Percentiles rank a stretch among this genome's conserved stretches.
Evolutionary conservation across 2,329 filamentous ascomycete species (phyloP).

Genomic region (Trichoderma breve): DNA sequence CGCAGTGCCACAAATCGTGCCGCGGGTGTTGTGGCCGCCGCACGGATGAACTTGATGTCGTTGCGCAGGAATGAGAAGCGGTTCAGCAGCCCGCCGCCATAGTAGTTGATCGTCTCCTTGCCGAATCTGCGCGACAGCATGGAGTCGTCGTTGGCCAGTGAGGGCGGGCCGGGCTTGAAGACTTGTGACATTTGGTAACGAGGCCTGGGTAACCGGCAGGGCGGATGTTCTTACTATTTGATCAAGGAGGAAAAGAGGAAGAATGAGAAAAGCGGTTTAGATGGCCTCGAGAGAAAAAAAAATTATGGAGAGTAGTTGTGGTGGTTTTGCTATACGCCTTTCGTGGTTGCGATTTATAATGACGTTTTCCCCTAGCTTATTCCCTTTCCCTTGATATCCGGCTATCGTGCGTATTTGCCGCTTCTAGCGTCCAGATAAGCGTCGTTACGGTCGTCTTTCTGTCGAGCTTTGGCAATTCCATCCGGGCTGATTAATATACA

Average conservation of each 20-base stretch:
- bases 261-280: background rate
- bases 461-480: background rate
- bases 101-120: slow-evolving; percentile 80
- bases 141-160: slow-evolving; percentile 46
- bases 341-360: background rate
- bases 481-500: slow-evolving; percentile 10
- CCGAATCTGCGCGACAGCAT: slow-evolving; percentile 78
- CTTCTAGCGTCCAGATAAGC: background rate
- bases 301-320: background rate
- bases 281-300: background rate
- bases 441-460: background rate
- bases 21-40: slow-evolving; percentile 63
- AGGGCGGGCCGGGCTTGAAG: slow-evolving; percentile 15
- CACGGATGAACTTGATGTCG: slow-evolving; percentile 67
- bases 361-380: background rate
- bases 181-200: slow-evolving; percentile 16
- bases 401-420: background rate
- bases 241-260: background rate
- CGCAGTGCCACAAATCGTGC: slow-evolving; percentile 77
- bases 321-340: background rate
- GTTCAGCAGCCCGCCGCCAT: slow-evolving; percentile 74
- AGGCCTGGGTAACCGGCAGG: background rate
- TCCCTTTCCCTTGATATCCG: no score
- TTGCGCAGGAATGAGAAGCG: slow-evolving; percentile 74
- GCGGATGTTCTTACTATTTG: background rate